These are phyloP conservation scores for Hygrophorus pudorinus DNA, from an alignment of 768 basidiomycete genomes.

Conservation along the genomic window DNA sequence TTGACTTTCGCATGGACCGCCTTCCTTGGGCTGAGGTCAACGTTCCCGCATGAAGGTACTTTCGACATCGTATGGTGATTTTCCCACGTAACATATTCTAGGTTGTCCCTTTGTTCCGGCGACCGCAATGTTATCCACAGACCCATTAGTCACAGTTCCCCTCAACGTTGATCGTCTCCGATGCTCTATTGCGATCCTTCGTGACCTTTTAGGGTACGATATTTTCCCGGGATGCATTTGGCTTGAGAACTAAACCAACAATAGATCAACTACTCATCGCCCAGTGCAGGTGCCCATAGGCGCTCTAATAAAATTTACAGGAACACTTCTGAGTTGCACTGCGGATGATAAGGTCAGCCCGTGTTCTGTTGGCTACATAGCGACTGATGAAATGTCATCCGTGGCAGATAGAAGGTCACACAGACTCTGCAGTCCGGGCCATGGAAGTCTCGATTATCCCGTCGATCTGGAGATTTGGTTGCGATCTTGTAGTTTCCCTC, in stretches of 20 bases:
- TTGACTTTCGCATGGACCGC: constrained; percentile 57
- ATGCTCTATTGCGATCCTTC: constrained; percentile 40
- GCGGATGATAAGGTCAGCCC: constrained; percentile 33
- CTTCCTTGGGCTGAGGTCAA: constrained; percentile 47
- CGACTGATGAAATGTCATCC: background rate
- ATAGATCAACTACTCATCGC: constrained; percentile 45
- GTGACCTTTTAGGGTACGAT: constrained; percentile 46
- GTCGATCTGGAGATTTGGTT: constrained; percentile 42
- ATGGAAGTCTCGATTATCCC: constrained; percentile 48
- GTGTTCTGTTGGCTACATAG: background rate
- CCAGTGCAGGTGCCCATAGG: constrained; percentile 68
- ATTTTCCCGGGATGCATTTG: background rate
- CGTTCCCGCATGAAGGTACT: constrained; percentile 42
- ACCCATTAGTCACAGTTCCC: constrained; percentile 41
- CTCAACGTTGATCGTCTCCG: constrained; percentile 54
- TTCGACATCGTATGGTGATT: background rate
- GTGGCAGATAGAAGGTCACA: constrained; percentile 33
- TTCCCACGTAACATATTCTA: background rate
- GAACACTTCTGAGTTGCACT: constrained; percentile 39
- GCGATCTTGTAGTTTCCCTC: constrained; percentile 38
- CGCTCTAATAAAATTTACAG: constrained; percentile 39
- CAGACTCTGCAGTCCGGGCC: constrained; percentile 39
- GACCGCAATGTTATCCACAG: constrained; percentile 10
- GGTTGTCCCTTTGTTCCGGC: background rate
- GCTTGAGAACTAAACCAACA: constrained; percentile 6